A percentile compares a stretch with the other conserved stretches of the same genome.
Evolutionary conservation across 2,329 filamentous ascomycete genomes (phyloP).

Genomic region (Botrytis elliptica): DNA sequence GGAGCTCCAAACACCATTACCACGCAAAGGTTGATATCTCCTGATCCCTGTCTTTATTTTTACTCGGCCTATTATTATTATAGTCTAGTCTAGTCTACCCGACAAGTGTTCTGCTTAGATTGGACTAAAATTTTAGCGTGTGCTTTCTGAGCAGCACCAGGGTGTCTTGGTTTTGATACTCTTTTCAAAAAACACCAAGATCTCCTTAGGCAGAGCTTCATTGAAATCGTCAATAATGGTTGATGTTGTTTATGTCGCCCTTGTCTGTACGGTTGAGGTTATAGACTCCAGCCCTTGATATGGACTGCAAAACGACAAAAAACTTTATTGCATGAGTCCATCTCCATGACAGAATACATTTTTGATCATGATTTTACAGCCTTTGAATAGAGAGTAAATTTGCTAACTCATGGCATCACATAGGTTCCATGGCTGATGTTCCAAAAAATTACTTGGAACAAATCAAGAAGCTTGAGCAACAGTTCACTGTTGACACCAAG

Average conservation of each 20-base stretch:
- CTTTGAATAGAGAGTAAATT: background rate
- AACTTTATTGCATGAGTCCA: background rate
- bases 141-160: background rate
- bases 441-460: constrained; percentile 79
- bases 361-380: background rate
- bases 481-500: constrained; percentile 73
- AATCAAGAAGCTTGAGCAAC: constrained; percentile 78
- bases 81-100: constrained; percentile 1
- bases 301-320: background rate
- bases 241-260: background rate
- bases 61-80: background rate
- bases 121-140: constrained; percentile 1
- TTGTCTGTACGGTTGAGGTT: no score
- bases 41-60: background rate
- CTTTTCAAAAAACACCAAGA: background rate
- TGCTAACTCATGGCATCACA: constrained; percentile 26
- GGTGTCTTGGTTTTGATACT: background rate
- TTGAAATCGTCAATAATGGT: background rate
- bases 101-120: constrained; percentile 1
- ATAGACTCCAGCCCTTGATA: background rate
- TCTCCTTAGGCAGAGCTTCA: background rate
- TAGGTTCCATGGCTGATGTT: constrained; percentile 88
- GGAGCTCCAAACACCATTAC: background rate
- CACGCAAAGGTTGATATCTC: constrained; percentile 3
- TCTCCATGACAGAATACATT: background rate